Conservation (phyloP, 129 eudicot genomes). For the Flaveria ramosissima region DNA sequence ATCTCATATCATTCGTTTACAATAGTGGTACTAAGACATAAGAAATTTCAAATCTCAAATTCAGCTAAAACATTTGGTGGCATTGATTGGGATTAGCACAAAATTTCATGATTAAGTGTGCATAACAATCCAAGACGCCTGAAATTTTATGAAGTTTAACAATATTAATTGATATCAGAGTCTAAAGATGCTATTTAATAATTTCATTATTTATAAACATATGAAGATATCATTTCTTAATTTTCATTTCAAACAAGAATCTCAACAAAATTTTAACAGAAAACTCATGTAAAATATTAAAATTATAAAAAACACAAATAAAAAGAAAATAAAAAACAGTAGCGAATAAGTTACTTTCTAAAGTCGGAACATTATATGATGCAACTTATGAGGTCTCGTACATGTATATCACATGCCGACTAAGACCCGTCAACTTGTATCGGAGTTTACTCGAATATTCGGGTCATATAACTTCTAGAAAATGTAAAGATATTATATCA, state of each 20-base stretch:
- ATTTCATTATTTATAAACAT: not conserved
- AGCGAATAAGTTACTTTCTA: not conserved
- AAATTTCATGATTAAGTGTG: no score
- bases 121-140: no score
- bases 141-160: no score
- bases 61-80: no score
- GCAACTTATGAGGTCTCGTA: not conserved
- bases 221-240: no score
- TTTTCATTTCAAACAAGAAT: not conserved
- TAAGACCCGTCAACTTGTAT: slow-evolving; percentile 13
- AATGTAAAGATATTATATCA: not conserved
- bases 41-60: no score
- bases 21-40: no score
- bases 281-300: no score
- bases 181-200: not conserved
- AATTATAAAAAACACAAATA: no score
- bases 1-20: no score
- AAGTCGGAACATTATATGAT: not conserved
- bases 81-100: no score
- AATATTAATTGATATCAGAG: no score
- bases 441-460: slow-evolving; percentile 7
- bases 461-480: not conserved
- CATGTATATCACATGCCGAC: not conserved
- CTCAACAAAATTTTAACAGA: not conserved
- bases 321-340: not conserved